Base-by-base conservation (phyloP, 2,329 filamentous ascomycete genomes). In the Bimuria novae-zelandiae region DNA sequence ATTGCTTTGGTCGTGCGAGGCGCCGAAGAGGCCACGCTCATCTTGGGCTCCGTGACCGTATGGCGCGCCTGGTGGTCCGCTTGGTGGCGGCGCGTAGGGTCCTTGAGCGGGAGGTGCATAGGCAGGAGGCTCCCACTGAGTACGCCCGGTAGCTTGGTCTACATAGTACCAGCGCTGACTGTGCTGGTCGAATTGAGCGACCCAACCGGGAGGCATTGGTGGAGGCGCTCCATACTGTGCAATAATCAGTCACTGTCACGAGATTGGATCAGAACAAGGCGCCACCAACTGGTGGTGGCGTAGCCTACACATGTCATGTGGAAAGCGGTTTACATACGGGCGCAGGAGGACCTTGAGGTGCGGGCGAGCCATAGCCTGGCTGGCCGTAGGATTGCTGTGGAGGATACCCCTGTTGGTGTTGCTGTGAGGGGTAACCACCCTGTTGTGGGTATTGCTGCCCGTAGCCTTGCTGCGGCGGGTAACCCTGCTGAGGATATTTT, bases 141-240 rank as follows among this genome's bases (percentile, higher is more conserved):
- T 81, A 52, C 79, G 80, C 17, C 84, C 84, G 11, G 83, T 83
- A 41, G 81, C 77, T 51, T 83, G 75, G 69, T 89, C 84, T 51
- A 84, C 78, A 64, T 86, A 89, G 74, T 83, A 89, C 76, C 83
- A 88, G 50, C 83, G 82, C 65, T 86, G 82, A 54, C 79, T 76
- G 52, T 77, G 78, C 52, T 83, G 80, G 59, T 89, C 86, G 73
- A 81, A 89, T 69, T 87, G 82, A 21, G 84, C 77, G 23, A 77
- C 74, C 86, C 86, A 89, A 60, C 86, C 86, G 6, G 69, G 69
- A 1, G 70, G 70, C 65, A 44, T 77, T 65, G 21, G 86, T 79
- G 58, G 87, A 75, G 55, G 82, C 76, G 21, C 85, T 80, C 74
- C 67, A 52, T 64, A 72, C 50, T 55, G 33, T 6, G 21, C 1